Percentiles rank a stretch among this genome's conserved stretches.
Evolutionary conservation across 1,284 basidiomycete genomes (phyloP).

Genomic region (Exobasidium cylindrosporum): DNA sequence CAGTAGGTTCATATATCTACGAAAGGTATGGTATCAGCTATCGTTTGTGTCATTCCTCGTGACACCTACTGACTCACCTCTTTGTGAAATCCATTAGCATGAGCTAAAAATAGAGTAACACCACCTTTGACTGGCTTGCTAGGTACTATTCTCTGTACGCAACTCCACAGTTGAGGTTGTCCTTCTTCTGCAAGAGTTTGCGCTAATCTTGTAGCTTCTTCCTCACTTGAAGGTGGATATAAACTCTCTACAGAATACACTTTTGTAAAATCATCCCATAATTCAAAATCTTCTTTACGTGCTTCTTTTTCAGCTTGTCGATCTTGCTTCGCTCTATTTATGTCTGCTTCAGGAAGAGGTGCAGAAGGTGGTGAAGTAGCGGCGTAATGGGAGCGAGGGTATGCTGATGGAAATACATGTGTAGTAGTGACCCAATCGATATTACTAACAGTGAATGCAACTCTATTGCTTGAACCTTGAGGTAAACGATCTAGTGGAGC

Average conservation of each 20-base stretch:
- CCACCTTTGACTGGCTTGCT: constrained; percentile 4
- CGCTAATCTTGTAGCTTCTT: constrained; percentile 13
- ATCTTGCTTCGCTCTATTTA: constrained; percentile 3
- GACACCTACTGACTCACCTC: constrained; percentile 62
- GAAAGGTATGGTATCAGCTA: neutral
- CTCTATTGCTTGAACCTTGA: neutral
- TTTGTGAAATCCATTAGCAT: constrained; percentile 79
- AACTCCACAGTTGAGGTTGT: constrained; percentile 17
- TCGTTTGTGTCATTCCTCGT: neutral
- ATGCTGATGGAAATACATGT: constrained; percentile 72
- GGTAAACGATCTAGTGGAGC: constrained; percentile 3
- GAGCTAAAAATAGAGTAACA: constrained; percentile 69
- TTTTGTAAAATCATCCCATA: constrained; percentile 22
- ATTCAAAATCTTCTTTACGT: constrained; percentile 26
- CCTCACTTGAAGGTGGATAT: constrained; percentile 20
- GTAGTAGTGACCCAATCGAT: constrained; percentile 60
- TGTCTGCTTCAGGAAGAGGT: constrained; percentile 15
- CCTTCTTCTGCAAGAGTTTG: constrained; percentile 1
- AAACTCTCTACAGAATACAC: constrained; percentile 23
- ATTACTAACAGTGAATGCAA: neutral
- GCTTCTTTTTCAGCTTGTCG: constrained; percentile 28
- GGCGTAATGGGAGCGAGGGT: constrained; percentile 60
- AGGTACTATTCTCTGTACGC: constrained; percentile 12
- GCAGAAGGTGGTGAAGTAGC: constrained; percentile 16
- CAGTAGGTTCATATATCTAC: constrained; percentile 12